Evolutionary conservation across 805 yeast genomes (phyloP), one percentile per base, ranked within the genome.

Genomic region (Gaillardinia entomophila): DNA sequence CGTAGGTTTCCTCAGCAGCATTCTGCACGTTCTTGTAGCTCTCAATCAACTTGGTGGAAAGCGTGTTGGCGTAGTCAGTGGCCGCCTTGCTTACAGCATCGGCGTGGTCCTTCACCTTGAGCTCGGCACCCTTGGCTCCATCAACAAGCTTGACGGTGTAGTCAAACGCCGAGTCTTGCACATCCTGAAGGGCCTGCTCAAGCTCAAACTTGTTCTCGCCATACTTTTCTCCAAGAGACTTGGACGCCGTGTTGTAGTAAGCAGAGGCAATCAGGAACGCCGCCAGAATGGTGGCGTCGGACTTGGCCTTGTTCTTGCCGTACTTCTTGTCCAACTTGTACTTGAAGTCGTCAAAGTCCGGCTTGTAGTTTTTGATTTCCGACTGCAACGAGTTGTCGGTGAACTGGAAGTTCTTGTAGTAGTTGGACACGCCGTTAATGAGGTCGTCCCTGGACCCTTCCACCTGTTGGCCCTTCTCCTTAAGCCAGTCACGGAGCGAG

Each of bases 401-500:
- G 23, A 30, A 34, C 25, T 16, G 15, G 24, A 29, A 30, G 7
- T 36, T 34, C 27, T 43, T 28, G 13, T 32, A 33, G 26, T 48
- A 41, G 17, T 42, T 38, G n/a, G 29, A 22, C 15, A 51, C 46
- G 11, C 41, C 36, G 10, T 38, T 31, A 26, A 53, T 28, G 28
- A 59, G 41, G 6, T 53, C 57, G 18, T 50, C 42, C 31, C 57
- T 46, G 13, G 51, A 33, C 12, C 52, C 58, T n/a, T 43, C 49
- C 25, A 47, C 34, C 4, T 30, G 38, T 22, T 41, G 33, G n/a
- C 55, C 53, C 36, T 59, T 57, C 30, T 51, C 56, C 17, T 41
- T 44, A 13, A 61, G 48, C 75, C 75, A 71, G 15, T 54, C 53
- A 31, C 60, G 55, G 26, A 67, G 35, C 24, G 62, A 53, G 11